Conservation (phyloP, 371 early-diverging fungal species). For the Mucor lusitanicus region DNA sequence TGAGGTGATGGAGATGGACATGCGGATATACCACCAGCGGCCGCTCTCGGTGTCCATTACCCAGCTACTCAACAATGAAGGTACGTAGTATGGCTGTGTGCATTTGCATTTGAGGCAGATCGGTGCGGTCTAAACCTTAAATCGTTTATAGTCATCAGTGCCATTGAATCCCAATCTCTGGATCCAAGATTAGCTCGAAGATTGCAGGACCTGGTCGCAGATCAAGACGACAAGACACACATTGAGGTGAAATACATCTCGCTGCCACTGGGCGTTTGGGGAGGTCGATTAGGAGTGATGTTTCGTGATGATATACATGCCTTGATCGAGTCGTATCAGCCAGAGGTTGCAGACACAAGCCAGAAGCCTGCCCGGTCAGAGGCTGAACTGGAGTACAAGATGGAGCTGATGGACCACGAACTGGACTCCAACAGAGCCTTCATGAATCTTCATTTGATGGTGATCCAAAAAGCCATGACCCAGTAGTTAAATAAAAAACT, state of each 20-base stretch:
- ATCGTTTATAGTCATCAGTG: constrained; percentile 30
- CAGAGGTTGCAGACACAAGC: constrained; percentile 7
- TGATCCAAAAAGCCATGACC: constrained; percentile 3
- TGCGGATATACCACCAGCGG: constrained; percentile 41
- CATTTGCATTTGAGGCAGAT: background rate
- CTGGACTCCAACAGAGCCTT: constrained; percentile 38
- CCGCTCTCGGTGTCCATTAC: constrained; percentile 22
- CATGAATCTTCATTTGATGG: constrained; percentile 40
- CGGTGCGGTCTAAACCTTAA: background rate
- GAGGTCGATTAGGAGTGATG: constrained; percentile 45
- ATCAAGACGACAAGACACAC: background rate
- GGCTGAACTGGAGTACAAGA: constrained; percentile 22
- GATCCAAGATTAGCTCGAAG: constrained; percentile 43
- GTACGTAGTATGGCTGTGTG: constrained; percentile 29
- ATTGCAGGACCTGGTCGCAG: constrained; percentile 31
- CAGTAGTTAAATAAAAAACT: no score
- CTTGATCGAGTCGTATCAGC: constrained; percentile 28
- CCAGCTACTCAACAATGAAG: constrained; percentile 39
- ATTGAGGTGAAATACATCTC: constrained; percentile 38
- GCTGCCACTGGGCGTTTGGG: constrained; percentile 49
- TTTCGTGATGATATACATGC: constrained; percentile 42
- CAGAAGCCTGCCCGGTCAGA: constrained; percentile 21
- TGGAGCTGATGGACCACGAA: constrained; percentile 38
- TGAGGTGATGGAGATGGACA: constrained; percentile 46
- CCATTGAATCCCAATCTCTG: constrained; percentile 27